phyloP scores from a whole-genome alignment of 306 rosid genomes.

The Begonia peltatifolia region DNA sequence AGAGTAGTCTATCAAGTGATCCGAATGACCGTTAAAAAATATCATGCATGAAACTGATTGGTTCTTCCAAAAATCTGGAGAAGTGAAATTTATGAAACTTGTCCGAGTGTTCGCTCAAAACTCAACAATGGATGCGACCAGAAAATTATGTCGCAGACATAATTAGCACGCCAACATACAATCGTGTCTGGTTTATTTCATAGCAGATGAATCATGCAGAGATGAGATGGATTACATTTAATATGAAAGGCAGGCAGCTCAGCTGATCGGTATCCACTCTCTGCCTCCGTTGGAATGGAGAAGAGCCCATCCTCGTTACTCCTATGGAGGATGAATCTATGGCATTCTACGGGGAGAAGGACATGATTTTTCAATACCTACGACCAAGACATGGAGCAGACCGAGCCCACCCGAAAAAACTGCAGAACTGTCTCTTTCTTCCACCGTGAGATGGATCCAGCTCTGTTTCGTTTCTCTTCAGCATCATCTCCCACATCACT shows the following conservation, averaged over 20 bases:
- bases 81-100: too few relatives aligned
- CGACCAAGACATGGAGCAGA: constrained; percentile 26
- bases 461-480: constrained; percentile 38
- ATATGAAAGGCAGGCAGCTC: constrained; percentile 7
- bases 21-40: too few relatives aligned
- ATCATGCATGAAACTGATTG: too few relatives aligned
- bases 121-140: too few relatives aligned
- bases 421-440: constrained; percentile 22
- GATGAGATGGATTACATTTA: constrained; percentile 8
- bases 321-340: constrained; percentile 1
- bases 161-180: too few relatives aligned
- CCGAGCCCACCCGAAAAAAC: constrained; percentile 45
- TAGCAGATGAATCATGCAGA: constrained; percentile 7
- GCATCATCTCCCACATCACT: constrained; percentile 89
- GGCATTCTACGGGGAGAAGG: constrained; percentile 4
- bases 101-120: too few relatives aligned
- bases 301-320: constrained; percentile 7
- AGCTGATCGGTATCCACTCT: constrained; percentile 18
- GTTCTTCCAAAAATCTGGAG: too few relatives aligned
- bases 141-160: too few relatives aligned
- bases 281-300: constrained; percentile 10
- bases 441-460: constrained; percentile 5
- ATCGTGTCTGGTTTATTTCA: constrained; percentile 4
- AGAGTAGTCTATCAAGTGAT: too few relatives aligned
- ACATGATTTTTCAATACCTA: constrained; percentile 10